Conservation (phyloP, 2,329 filamentous ascomycete species). For the Lojkania enalia region DNA sequence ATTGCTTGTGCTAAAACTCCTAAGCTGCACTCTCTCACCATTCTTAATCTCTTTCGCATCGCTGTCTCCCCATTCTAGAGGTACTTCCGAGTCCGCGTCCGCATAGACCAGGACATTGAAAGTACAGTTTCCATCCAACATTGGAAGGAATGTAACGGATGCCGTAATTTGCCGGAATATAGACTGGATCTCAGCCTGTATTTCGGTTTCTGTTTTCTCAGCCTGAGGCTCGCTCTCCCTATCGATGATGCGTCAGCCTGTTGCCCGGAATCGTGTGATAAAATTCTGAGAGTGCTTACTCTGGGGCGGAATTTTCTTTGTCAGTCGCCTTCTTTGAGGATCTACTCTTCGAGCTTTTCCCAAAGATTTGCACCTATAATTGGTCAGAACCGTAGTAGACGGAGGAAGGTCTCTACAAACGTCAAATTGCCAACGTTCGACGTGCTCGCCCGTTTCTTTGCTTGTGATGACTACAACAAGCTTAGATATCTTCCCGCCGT, state of each 20-base stretch:
- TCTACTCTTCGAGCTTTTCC: constrained; percentile 55
- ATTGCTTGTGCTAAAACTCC: constrained; percentile 93
- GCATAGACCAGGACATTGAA: constrained; percentile 99
- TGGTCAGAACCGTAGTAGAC: neutral
- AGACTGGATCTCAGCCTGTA: constrained; percentile 92
- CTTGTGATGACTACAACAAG: constrained; percentile 95
- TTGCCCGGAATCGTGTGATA: too few relatives aligned
- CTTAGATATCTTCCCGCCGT: constrained; percentile 94
- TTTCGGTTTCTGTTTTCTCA: constrained; percentile 90
- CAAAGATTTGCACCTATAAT: constrained; percentile 61
- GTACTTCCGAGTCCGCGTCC: constrained; percentile 93
- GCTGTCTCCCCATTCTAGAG: constrained; percentile 97
- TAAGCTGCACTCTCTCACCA: constrained; percentile 90
- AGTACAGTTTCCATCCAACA: constrained; percentile 91
- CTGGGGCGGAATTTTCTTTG: constrained; percentile 69
- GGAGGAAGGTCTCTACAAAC: constrained; percentile 51
- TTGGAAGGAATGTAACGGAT: constrained; percentile 93
- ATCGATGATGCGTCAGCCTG: constrained; percentile 26
- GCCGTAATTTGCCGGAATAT: constrained; percentile 98
- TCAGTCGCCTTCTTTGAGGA: constrained; percentile 57
- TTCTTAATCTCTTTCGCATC: constrained; percentile 96
- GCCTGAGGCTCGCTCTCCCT: constrained; percentile 37
- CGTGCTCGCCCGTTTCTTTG: constrained; percentile 94
- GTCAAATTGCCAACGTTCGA: constrained; percentile 98
- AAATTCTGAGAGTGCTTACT: constrained; percentile 48